Evolutionary conservation across 306 rosid genomes (phyloP), one percentile per base, ranked within the genome.

Genomic region (Cyamopsis tetragonoloba): DNA sequence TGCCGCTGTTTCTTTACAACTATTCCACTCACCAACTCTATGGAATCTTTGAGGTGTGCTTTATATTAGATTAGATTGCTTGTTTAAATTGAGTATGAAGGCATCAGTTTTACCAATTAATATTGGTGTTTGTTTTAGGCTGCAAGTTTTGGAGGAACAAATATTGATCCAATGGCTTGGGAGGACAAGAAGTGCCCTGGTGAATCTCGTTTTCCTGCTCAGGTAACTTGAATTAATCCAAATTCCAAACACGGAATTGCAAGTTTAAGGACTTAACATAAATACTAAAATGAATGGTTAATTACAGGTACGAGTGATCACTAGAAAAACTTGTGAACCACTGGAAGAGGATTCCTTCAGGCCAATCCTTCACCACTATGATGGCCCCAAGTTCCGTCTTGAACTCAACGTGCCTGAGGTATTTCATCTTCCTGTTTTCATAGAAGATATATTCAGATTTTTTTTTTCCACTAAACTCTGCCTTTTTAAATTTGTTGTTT

Each of bases 11-110:
- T 66, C 96, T 95, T 20, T 95, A 95, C 85, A 95, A 95, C 82
- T 95, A 95, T 83, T 90, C 99, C 55, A 95, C 95, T 56, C 99
- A 95, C 87, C 99, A 95, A 83, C 99, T 95, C 81, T 96, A 95
- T 75, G 99, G 99, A 46, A 76, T 95, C 72, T 95, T 95, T 71
- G 99, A 95, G 99, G 99, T 90, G 66, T 38, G 60, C 22, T 26
- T 70, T 42, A 22, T n/a, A 37, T 50, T 37, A 31, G 10, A 37
- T 15, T 2, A 2, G 35, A 12, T 18, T 66, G 32, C 28, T 12
- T 57, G 18, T 56, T 27, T 12, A 13, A 49, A 53, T 17, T 30
- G 14, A 22, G 66, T 41, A 78, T 14, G n/a, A 15, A 51, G 35
- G 37, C 26, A 42, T 12, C 23, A 2, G 32, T 24, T 37, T 66